phyloP scores from a whole-genome alignment of 768 basidiomycete genomes.

The Hysterangium stoloniferum region DNA sequence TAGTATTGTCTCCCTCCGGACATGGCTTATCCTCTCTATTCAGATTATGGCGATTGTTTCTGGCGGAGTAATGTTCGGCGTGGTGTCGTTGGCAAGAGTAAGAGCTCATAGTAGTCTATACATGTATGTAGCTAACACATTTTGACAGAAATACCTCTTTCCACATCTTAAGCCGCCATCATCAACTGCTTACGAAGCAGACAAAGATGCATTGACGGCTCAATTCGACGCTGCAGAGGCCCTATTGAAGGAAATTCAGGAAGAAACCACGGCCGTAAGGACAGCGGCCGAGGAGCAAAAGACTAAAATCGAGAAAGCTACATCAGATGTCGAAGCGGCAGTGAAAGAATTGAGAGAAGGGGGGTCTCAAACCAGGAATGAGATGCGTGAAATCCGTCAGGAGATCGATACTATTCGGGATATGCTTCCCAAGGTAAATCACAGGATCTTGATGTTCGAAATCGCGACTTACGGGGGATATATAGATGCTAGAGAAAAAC shows the following conservation, averaged over 20 bases:
- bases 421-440: slow-evolving; percentile 81
- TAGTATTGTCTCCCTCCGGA: slow-evolving; percentile 12
- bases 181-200: slow-evolving; percentile 81
- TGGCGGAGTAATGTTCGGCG: slow-evolving; percentile 76
- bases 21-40: too few relatives aligned
- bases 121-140: neutral
- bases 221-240: slow-evolving; percentile 88
- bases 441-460: too few relatives aligned
- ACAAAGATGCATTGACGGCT: slow-evolving; percentile 73
- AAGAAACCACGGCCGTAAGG: slow-evolving; percentile 65
- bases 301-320: slow-evolving; percentile 60
- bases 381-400: slow-evolving; percentile 86
- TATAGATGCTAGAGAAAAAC: slow-evolving; percentile 90
- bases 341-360: slow-evolving; percentile 71
- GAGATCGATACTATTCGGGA: slow-evolving; percentile 88
- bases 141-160: slow-evolving; percentile 74
- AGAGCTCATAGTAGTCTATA: slow-evolving; percentile 13
- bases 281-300: slow-evolving; percentile 71
- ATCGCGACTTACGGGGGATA: slow-evolving; percentile 7
- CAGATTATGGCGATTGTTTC: slow-evolving; percentile 93
- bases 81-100: slow-evolving; percentile 73
- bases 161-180: slow-evolving; percentile 89
- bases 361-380: slow-evolving; percentile 72
- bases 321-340: slow-evolving; percentile 62
- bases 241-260: slow-evolving; percentile 71